Percentiles rank a stretch among this genome's conserved stretches.
Conservation (phyloP, 805 yeast species). For the Ogataea naganishii region DNA sequence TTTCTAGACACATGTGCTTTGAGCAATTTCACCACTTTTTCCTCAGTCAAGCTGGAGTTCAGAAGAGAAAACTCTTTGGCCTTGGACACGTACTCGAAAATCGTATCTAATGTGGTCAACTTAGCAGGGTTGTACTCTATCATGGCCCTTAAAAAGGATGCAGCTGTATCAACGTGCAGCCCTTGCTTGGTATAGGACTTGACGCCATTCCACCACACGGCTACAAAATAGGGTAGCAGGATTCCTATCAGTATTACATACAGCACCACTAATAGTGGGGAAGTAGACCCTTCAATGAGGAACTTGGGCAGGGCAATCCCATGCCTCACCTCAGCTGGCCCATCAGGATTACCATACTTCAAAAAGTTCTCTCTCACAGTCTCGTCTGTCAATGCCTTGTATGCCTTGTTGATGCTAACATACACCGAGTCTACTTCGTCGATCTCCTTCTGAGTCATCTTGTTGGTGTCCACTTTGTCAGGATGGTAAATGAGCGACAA, state of each 20-base stretch:
- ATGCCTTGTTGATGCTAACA: conserved; percentile 82
- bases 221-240: conserved; percentile 72
- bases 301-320: conserved; percentile 95
- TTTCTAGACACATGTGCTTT: conserved; percentile 52
- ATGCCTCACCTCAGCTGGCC: conserved; percentile 82
- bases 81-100: conserved; percentile 51
- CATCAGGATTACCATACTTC: conserved; percentile 96
- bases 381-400: conserved; percentile 91
- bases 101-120: conserved; percentile 45
- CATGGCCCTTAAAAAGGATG: conserved; percentile 58
- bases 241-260: conserved; percentile 72
- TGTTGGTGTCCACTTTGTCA: conserved; percentile 68
- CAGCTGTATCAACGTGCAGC: conserved; percentile 77
- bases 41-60: conserved; percentile 29
- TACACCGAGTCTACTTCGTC: conserved; percentile 61
- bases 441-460: conserved; percentile 45
- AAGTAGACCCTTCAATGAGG: conserved; percentile 73
- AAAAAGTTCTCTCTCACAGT: conserved; percentile 70
- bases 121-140: conserved; percentile 70
- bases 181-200: conserved; percentile 77
- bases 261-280: conserved; percentile 48
- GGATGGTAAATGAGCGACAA: conserved; percentile 88
- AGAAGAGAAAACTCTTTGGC: conserved; percentile 57
- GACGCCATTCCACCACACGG: conserved; percentile 84
- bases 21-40: conserved; percentile 43